Percentiles rank a stretch among this genome's conserved stretches.
These are phyloP conservation scores for Chrysochromulina parva DNA, from an alignment of 78 protist species.

Conservation along the genomic window DNA sequence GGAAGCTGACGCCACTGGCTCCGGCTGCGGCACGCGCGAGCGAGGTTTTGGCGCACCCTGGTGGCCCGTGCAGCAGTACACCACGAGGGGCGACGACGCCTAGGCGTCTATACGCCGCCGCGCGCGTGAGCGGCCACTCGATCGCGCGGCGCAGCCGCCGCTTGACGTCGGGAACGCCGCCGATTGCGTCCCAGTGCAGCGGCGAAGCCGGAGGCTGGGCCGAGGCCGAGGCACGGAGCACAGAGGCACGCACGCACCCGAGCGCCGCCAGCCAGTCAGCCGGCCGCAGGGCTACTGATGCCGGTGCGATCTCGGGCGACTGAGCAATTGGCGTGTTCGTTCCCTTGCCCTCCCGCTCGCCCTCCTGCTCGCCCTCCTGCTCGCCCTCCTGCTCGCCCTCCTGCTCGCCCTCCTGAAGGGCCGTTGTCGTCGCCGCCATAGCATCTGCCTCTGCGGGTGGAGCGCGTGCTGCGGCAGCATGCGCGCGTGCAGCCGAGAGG, in stretches of 20 bases:
- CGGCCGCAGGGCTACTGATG: too few relatives aligned
- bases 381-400: not conserved
- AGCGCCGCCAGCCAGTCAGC: not conserved
- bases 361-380: not conserved
- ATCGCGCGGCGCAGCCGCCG: not conserved
- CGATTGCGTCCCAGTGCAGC: slow-evolving; percentile 94
- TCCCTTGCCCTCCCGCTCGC: not conserved
- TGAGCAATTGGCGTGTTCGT: not conserved
- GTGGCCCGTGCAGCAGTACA: slow-evolving; percentile 69
- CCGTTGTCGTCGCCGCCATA: too few relatives aligned
- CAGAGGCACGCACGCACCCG: not conserved
- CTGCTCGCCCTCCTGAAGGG: too few relatives aligned
- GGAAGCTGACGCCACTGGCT: slow-evolving; percentile 49
- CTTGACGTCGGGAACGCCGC: slow-evolving; percentile 84
- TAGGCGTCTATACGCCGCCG: slow-evolving; percentile 79
- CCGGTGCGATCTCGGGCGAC: too few relatives aligned
- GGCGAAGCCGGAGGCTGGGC: slow-evolving; percentile 52
- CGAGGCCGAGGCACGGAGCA: slow-evolving; percentile 49
- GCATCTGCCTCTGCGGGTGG: too few relatives aligned
- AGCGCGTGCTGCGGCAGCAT: too few relatives aligned
- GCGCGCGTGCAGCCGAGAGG: not conserved
- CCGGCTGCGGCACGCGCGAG: slow-evolving; percentile 82
- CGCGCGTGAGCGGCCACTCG: slow-evolving; percentile 49
- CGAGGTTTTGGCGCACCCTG: slow-evolving; percentile 87
- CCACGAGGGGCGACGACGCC: slow-evolving; percentile 90